phyloP scores from a whole-genome alignment of 1,284 basidiomycete genomes.

The Puccinia brachypodii region DNA sequence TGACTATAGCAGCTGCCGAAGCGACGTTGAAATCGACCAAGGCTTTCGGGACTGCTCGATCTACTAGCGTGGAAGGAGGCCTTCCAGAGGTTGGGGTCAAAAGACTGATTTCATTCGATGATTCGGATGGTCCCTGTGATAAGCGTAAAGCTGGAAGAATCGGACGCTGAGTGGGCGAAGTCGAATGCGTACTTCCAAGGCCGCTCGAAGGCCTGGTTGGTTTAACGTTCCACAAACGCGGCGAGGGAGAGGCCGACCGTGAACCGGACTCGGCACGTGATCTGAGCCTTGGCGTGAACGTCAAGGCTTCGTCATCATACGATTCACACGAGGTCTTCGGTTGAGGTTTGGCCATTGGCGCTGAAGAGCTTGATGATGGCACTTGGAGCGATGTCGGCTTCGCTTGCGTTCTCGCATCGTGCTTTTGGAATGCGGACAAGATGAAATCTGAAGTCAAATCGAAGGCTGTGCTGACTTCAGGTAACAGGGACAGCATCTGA shows the following conservation, averaged over 20 bases:
- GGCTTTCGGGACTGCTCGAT: slow-evolving; percentile 15
- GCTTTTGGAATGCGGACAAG: slow-evolving; percentile 38
- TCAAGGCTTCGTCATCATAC: slow-evolving; percentile 34
- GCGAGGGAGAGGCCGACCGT: slow-evolving; percentile 32
- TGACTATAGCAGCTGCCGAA: slow-evolving; percentile 42
- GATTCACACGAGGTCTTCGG: neutral
- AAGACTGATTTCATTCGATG: slow-evolving; percentile 11
- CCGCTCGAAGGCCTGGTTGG: neutral
- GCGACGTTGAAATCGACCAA: slow-evolving; percentile 45
- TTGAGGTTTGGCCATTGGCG: neutral
- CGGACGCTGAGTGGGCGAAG: neutral
- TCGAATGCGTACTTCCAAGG: neutral
- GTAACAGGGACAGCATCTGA: slow-evolving; percentile 84
- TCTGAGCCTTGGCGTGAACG: slow-evolving; percentile 38
- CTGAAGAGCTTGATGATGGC: neutral
- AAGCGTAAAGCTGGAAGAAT: neutral
- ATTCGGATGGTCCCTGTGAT: neutral
- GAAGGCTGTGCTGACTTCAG: slow-evolving; percentile 62
- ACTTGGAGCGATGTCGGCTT: neutral
- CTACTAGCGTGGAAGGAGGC: neutral
- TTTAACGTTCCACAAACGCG: slow-evolving; percentile 5
- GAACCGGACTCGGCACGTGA: slow-evolving; percentile 30
- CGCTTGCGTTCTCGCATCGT: slow-evolving; percentile 7
- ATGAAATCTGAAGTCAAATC: slow-evolving; percentile 48
- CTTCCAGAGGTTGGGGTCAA: neutral